Evolutionary conservation across 352 stramenopile genomes (phyloP), one percentile per base, ranked within the genome.

Genomic region (Phytophthora podocarpi): DNA sequence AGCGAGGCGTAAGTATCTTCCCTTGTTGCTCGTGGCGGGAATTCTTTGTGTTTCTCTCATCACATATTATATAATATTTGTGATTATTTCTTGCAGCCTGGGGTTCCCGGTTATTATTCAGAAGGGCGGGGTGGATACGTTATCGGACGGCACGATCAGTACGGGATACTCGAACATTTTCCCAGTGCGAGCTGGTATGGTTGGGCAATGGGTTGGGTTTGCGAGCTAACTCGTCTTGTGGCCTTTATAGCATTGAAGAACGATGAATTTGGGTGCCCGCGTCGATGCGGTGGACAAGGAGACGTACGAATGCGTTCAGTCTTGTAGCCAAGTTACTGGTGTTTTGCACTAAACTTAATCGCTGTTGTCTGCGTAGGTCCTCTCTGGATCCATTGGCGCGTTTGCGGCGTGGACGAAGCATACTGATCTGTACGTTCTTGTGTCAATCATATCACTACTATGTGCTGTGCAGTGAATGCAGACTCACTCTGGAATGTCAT

Each of bases 231-330:
- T 61, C 15, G 15, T 41, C 5, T 30, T 12, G n/a, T 48, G 32
- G n/a, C 39, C n/a, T 18, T 9, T 43, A 30, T 30, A 88, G 85
- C 72, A 10, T 30, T 96, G 18, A 67, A 70, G n/a, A 89, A 81
- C 42, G 63, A 78, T 26, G 74, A 88, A 28, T 84, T 84, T 42
- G 85, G 89, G 4, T 90, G 80, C n/a, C 81, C 89, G 13, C 76
- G 93, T 16, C 85, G 93, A 2, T 98, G 91, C 45, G 93, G 93
- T 27, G 93, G 93, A 16, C 87, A 98, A 68, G 93, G 93, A 55
- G 93, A 98, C 61, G 85, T 98, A 74, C 30, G 72, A 41, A 10
- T 37, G 9, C 0, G 11, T 43, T 55, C 11, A 0, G 11, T 32
- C 12, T 24, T 56, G 16, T n/a, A 55, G n/a, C 26, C 5, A 50